Base-by-base conservation (phyloP, 2,329 filamentous ascomycete species). In the Talaromyces rugulosus region DNA sequence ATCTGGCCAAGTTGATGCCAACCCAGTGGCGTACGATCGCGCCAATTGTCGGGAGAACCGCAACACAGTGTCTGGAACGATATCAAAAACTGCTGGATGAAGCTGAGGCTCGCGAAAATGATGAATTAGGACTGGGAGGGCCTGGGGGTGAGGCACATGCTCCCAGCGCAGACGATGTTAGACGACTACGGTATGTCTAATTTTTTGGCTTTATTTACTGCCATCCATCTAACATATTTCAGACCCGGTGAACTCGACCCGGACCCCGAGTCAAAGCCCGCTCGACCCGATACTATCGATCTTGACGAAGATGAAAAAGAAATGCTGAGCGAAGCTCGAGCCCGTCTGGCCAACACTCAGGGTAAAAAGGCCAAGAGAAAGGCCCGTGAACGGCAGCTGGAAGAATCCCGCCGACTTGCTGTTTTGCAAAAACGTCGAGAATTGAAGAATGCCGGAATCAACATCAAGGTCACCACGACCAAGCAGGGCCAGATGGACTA, bases 401-500 rank as follows among this genome's bases (percentile, higher is more conserved):
- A 99, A 74, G 94, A 98, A 79, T 96, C 93, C 14, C 87, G 94
- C 63, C 86, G 95, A 60, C 79, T 99, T 65, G 95, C 95, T 1
- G 87, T 94, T 42, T 80, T 99, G 65, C 95, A 98, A 80, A 99
- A 99, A 81, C 87, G 95, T 44, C 87, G 95, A 68, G 95, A 99
- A 78, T 86, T 99, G 67, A 99, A 99, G 80, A 96, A 93, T 73
- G 92, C 95, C 1, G 95, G 95, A 55, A 98, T 99, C 78, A 99
- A 99, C 75, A 92, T 98, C 80, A 99, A 98, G 78, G 88, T 98
- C 62, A 87, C 88, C 2, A 95, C 90, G 14, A 87, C 90, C 64
- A 98, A 98, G 81, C 88, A 92, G 81, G 95, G 95, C 0, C 89
- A 98, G 80, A 99, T 99, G 92, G 95, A 99, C 77, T 99, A 99